Percentiles rank a stretch among this genome's conserved stretches.
Evolutionary conservation across 495 filamentous ascomycete species (phyloP).

Genomic region (Acidiella bohemica): DNA sequence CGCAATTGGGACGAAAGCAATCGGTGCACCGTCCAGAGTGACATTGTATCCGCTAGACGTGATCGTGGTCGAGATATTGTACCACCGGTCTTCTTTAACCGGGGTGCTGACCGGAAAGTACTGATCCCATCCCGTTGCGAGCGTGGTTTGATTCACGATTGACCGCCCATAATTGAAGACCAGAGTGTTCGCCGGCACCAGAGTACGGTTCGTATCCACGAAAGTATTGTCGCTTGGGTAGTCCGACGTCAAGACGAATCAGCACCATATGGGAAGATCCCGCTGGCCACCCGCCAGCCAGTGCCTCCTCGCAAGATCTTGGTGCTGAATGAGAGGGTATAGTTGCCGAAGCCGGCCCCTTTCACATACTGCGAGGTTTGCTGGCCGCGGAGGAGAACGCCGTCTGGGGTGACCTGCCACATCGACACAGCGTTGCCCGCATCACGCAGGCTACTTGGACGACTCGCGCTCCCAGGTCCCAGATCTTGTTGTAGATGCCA

Average conservation of each 20-base stretch:
- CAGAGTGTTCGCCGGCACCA: conserved; percentile 16
- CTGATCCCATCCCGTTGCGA: background rate
- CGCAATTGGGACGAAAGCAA: conserved; percentile 7
- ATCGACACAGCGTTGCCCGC: conserved; percentile 8
- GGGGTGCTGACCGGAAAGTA: background rate
- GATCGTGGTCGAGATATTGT: conserved; percentile 7
- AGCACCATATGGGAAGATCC: conserved; percentile 2
- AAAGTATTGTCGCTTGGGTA: conserved; percentile 8
- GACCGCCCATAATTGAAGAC: conserved; percentile 3
- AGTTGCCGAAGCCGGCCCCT: conserved; percentile 5
- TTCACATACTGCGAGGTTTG: conserved; percentile 3
- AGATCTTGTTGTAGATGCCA: conserved; percentile 7
- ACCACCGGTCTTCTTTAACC: conserved; percentile 6
- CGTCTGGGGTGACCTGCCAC: conserved; percentile 10
- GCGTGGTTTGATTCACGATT: conserved; percentile 13
- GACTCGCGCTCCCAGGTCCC: conserved; percentile 12
- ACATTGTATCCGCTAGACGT: conserved; percentile 5
- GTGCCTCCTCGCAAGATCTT: conserved; percentile 14
- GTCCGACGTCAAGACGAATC: conserved; percentile 10
- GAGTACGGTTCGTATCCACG: conserved; percentile 15
- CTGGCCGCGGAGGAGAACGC: conserved; percentile 5
- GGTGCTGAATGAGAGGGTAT: conserved; percentile 15
- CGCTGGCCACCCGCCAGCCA: conserved; percentile 10
- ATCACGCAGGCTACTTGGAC: conserved; percentile 14
- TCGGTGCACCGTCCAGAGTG: conserved; percentile 1